Base-by-base conservation (phyloP, 495 filamentous ascomycete genomes). In the Penicillium turbatum region DNA sequence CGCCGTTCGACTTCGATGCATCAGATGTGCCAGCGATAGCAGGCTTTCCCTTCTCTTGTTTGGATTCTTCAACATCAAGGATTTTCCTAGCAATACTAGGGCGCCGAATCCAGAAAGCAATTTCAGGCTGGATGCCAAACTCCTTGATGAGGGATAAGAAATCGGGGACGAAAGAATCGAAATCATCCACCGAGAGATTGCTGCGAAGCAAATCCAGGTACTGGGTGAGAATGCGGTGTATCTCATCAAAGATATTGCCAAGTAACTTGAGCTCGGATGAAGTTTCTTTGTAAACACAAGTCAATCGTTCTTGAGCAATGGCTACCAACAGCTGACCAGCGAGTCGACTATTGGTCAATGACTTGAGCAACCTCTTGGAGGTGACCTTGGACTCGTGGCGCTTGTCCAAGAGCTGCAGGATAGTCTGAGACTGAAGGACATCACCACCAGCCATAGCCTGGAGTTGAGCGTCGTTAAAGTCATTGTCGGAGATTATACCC, bases 21-120 rank as follows among this genome's bases (percentile, higher is more conserved):
- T 56, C 34, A 6, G 52, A 56, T 37, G 61, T 62, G 51, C 69
- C 66, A 6, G 55, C 56, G 0, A 54, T 53, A 9, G 37, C 45
- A 27, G 54, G 53, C 27, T 59, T 48, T 50, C 68, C 55, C 21
- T 48, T 24, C 37, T 70, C 64, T 21, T 60, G 60, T 15, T 51
- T 66, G 4, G 37, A 51, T 21, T 63, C 63, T 54, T 82, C 78
- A n/a, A 61, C 53, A 6, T 79, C 73, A 10, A 67, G 62, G 40
- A 88, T 80, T 31, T 74, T 78, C 32, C 73, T 64, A 39, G 77
- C 70, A 41, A 97, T 75, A 51, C 84, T 90, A 7, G 79, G 77
- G 40, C 95, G 81, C 36, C 79, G 81, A 56, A 99, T 92, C 78
- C 88, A 84, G 69, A 96, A 99, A 13, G 95, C 95, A 17, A 96